phyloP scores from a whole-genome alignment of 345 rosid species.

The Hibiscus mutabilis region DNA sequence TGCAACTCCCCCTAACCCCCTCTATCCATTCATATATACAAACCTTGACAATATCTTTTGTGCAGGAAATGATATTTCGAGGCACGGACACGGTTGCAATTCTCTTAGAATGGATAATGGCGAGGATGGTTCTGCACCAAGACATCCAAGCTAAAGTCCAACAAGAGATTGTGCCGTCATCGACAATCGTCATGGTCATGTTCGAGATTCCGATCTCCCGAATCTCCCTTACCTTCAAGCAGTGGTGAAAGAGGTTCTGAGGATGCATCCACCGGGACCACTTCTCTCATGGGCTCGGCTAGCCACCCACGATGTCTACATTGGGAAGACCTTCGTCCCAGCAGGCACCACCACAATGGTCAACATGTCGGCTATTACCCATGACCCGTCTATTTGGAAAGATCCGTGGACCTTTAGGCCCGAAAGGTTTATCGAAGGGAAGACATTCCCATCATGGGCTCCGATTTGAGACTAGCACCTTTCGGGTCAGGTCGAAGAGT shows the following conservation, averaged over 20 bases:
- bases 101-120: constrained; percentile 67
- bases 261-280: constrained; percentile 70
- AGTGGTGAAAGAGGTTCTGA: constrained; percentile 50
- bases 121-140: constrained; percentile 52
- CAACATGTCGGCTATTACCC: constrained; percentile 82
- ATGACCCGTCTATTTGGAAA: constrained; percentile 50
- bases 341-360: constrained; percentile 72
- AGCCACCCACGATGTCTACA: constrained; percentile 44
- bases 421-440: constrained; percentile 32
- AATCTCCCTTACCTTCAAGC: constrained; percentile 57
- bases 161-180: constrained; percentile 33
- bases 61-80: constrained; percentile 61
- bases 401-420: constrained; percentile 52
- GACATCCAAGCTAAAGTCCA: constrained; percentile 46
- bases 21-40: too few relatives aligned
- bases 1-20: too few relatives aligned
- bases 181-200: constrained; percentile 23
- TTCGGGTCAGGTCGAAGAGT: constrained; percentile 68
- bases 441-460: constrained; percentile 53
- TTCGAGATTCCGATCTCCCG: constrained; percentile 48
- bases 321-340: constrained; percentile 44
- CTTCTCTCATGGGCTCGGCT: constrained; percentile 77
- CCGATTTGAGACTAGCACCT: constrained; percentile 55
- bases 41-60: not conserved
- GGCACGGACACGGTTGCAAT: constrained; percentile 62